Base-by-base conservation (phyloP, 768 basidiomycete genomes). In the Galerina marginata region DNA sequence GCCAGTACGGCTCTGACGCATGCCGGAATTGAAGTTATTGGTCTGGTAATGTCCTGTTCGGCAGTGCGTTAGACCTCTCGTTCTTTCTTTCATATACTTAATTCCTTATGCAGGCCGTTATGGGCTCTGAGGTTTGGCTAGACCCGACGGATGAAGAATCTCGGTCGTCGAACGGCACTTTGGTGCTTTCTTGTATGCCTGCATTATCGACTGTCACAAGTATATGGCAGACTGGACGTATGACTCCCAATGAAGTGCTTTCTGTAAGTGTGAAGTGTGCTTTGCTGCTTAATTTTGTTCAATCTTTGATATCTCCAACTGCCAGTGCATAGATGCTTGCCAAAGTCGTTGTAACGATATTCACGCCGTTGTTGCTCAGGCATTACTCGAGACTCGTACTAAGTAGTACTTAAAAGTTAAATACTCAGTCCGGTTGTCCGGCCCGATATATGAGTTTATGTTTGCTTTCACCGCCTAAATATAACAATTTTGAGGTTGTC, bases 11-110 rank as follows among this genome's bases (percentile, higher is more conserved):
- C 97, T 7, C 81, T 99, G 3, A 95, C 94, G 9, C 89, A 96
- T 71, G 96, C 96, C 12, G 95, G 96, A 2, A 89, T 99, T 48
- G 93, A 96, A 65, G 87, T 99, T 83, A 73, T 89, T 42, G 97
- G 95, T 2, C 80, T 99, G 12, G 95, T 96, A 4, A 81, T 88
- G 14, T 91, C 96, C 0, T 93, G 91, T 65, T 84, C 92, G 29
- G 89, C 89, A 36, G 94, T 94, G 65, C 64, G 87, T 61, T 14
- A 7, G 9, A 33, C 26, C 7, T 4, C 12, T 72, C 25, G 4
- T 12, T 4, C 7, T 23, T 36, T 12, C n/a, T 37, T 6, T 42
- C 9, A 16, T 40, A 10, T 16, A 9, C 25, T 65, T 60, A 54
- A 42, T 29, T n/a, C 60, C 20, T 46, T 39, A 37, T 33, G n/a